These are phyloP conservation scores for Pinus tabuliformis DNA, from an alignment of 75 land plant species.

Conservation along the genomic window DNA sequence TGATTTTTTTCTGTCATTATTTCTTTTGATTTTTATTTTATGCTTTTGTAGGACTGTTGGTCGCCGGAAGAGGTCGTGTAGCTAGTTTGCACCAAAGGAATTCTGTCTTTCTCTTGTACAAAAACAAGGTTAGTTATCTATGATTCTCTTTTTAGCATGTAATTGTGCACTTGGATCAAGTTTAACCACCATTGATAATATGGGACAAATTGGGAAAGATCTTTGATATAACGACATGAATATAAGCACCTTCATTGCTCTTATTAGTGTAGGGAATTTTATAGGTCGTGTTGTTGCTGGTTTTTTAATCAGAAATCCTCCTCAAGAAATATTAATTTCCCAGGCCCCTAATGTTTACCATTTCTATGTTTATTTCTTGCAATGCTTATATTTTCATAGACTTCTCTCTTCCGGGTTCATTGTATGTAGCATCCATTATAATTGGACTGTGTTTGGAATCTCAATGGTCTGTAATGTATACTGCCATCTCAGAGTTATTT, in stretches of 20 bases:
- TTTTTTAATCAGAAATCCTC: conserved; percentile 42
- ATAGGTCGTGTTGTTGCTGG: conserved; percentile 47
- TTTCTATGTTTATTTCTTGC: conserved; percentile 15
- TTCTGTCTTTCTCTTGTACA: too few species aligned
- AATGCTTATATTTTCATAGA: conserved; percentile 38
- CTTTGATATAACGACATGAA: conserved; percentile 31
- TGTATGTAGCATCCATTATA: conserved; percentile 52
- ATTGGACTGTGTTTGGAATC: conserved; percentile 57
- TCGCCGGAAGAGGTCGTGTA: too few species aligned
- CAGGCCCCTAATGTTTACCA: conserved; percentile 16
- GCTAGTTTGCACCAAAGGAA: too few species aligned
- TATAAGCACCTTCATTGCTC: conserved; percentile 42
- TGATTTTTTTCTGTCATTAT: too few species aligned
- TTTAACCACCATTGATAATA: conserved; percentile 43
- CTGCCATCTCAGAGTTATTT: conserved; percentile 59
- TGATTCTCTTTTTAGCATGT: conserved; percentile 6
- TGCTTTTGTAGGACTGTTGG: too few species aligned
- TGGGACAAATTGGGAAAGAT: conserved; percentile 49
- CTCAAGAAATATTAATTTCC: conserved; percentile 27
- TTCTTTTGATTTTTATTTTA: too few species aligned
- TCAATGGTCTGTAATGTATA: conserved; percentile 43
- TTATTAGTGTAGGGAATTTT: conserved; percentile 68
- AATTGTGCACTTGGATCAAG: conserved; percentile 44
- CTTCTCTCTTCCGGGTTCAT: conserved; percentile 21
- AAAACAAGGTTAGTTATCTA: too few species aligned